Percentiles rank a stretch among this genome's conserved stretches.
Evolutionary conservation across 306 rosid genomes (phyloP).

Genomic region (Betula pendula): DNA sequence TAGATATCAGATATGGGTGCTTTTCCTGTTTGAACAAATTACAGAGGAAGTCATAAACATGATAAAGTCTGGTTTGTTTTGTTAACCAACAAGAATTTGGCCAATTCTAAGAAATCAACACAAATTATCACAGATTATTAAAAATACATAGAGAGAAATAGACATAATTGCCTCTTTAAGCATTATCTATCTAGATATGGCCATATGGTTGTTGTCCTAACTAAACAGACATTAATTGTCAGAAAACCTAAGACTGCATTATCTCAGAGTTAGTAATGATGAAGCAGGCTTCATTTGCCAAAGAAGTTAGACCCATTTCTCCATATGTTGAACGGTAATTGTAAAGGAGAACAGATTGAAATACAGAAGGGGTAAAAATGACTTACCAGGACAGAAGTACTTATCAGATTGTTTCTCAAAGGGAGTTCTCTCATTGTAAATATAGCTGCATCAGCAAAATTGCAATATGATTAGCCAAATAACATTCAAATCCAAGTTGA

Average conservation of each 20-base stretch:
- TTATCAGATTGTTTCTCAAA: constrained; percentile 77
- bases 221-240: neutral
- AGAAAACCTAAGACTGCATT: neutral
- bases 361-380: neutral
- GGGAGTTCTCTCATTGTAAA: constrained; percentile 81
- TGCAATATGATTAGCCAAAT: constrained; percentile 6
- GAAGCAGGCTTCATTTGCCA: neutral
- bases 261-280: neutral
- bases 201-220: neutral
- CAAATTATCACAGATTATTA: too few species aligned
- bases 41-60: neutral
- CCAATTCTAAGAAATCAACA: neutral
- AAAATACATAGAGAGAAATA: too few species aligned
- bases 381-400: constrained; percentile 79
- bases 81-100: constrained; percentile 7
- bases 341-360: neutral
- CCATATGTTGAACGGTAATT: neutral
- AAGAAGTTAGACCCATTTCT: too few species aligned
- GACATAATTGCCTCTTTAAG: too few species aligned
- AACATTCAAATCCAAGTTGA: neutral
- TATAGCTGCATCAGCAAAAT: constrained; percentile 57
- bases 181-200: too few species aligned
- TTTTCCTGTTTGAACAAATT: neutral
- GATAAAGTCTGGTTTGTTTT: neutral
- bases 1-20: too few species aligned